phyloP scores from a whole-genome alignment of 345 rosid genomes.

The Iberis pinnata region DNA sequence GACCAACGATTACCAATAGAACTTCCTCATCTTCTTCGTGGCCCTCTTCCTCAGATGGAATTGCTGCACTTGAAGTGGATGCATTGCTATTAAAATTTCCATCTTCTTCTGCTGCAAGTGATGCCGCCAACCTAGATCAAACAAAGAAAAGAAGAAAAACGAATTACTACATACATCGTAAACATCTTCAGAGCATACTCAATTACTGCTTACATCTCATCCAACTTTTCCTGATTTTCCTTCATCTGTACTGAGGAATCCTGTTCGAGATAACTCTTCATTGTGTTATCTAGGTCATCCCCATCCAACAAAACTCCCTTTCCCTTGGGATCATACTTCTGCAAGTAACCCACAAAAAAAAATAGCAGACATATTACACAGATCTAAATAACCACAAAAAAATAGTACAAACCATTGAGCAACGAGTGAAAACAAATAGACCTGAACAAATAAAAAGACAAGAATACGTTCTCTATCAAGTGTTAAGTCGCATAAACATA shows the following conservation, averaged over 20 bases:
- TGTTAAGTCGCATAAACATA: background rate
- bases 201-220: slow-evolving; percentile 54
- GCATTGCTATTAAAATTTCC: slow-evolving; percentile 24
- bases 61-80: slow-evolving; percentile 40
- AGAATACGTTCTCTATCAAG: background rate
- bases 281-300: slow-evolving; percentile 18
- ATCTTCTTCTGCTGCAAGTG: slow-evolving; percentile 53
- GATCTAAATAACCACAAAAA: background rate
- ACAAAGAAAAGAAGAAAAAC: slow-evolving; percentile 22
- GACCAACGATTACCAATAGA: slow-evolving; percentile 27
- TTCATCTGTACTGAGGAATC: slow-evolving; percentile 22
- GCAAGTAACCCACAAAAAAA: background rate
- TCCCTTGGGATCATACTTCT: slow-evolving; percentile 42
- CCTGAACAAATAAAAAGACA: background rate
- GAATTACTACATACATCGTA: slow-evolving; percentile 1
- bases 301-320: slow-evolving; percentile 34
- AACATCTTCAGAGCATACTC: slow-evolving; percentile 14
- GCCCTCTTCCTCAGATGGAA: slow-evolving; percentile 39
- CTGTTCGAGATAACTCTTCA: slow-evolving; percentile 18
- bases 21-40: slow-evolving; percentile 51
- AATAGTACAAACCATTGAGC: too few relatives aligned
- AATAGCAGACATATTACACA: background rate
- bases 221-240: slow-evolving; percentile 46
- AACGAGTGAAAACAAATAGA: too few relatives aligned
- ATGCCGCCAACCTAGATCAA: slow-evolving; percentile 59